Base-by-base conservation (phyloP, 2,329 filamentous ascomycete genomes). In the Daldinia sp. region DNA sequence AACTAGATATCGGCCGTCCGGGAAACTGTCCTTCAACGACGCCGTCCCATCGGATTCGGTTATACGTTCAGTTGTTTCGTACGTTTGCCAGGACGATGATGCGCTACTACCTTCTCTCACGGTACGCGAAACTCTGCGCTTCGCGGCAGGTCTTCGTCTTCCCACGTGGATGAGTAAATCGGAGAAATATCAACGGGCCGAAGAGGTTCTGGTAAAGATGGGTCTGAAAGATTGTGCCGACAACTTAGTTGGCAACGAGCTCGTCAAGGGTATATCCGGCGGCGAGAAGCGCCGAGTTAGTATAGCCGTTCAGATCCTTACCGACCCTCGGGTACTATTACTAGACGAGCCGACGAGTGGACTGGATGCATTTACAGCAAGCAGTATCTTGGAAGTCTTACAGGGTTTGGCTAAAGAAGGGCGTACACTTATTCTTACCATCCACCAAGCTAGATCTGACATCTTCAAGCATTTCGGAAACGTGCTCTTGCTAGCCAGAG, bases 341-440 rank as follows among this genome's bases (percentile, higher is more conserved):
- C 82, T 94, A 0, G 91, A 94, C 63, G 91, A 94, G 68, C 91
- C 91, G 0, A 90, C 91, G 0, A 91, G 88, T 3, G 91, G 91
- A 0, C 77, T 93, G 0, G 91, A 94, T 71, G 90, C 90, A 0
- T 93, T 93, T 69, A 93, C 90, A 0, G 90, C 91, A 1, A 87
- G 84, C 54, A 93, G 90, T 1, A 92, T 93, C 64, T 87, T 92
- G 76, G 89, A 92, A 63, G 89, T 93, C 2, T 81, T 93, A 0
- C 83, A 85, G 21, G 87, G 87, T 1, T 80, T 94, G 2, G 90
- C 90, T 0, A 84, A 86, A 19, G 90, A 93, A 76, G 90, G 90
- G 1, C 85, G 90, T 4, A 93, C 90, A 0, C 75, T 93, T 1
- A 86, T 93, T 41, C 80, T 92, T n/a, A 93, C 90, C 0, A 92